These are phyloP conservation scores for Coemansia sp. DNA, from an alignment of 192 early-diverging fungal species.

Conservation along the genomic window DNA sequence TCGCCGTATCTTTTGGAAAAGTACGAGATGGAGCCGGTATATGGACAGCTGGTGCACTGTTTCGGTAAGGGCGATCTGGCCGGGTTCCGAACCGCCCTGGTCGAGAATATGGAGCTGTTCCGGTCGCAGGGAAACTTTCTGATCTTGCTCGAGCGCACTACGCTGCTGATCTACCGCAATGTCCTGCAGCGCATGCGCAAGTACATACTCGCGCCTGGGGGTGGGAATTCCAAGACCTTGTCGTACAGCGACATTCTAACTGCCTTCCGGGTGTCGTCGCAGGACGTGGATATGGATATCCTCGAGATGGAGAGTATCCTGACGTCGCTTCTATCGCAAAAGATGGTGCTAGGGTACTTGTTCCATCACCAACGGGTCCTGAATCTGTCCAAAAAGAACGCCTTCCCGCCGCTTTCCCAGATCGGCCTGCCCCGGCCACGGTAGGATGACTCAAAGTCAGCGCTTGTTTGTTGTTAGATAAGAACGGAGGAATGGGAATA, in stretches of 20 bases:
- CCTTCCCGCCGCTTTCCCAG: conserved; percentile 23
- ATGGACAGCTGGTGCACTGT: conserved; percentile 9
- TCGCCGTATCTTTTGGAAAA: conserved; percentile 11
- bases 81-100: conserved; percentile 23
- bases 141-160: conserved; percentile 38
- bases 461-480: background rate
- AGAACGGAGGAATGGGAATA: background rate
- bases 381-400: conserved; percentile 24
- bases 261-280: conserved; percentile 24
- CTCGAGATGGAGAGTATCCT: conserved; percentile 41
- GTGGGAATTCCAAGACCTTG: conserved; percentile 5
- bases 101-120: conserved; percentile 38
- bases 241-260: conserved; percentile 25
- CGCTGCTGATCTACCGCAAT: conserved; percentile 36
- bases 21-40: conserved; percentile 41
- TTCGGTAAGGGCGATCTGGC: conserved; percentile 36
- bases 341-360: conserved; percentile 28
- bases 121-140: conserved; percentile 40
- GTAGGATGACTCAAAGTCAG: too few relatives aligned
- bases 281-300: conserved; percentile 26
- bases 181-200: conserved; percentile 4
- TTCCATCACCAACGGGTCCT: conserved; percentile 41
- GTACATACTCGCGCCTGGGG: background rate
- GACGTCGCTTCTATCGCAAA: conserved; percentile 37
- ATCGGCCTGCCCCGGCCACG: background rate